Evolutionary conservation across 1,284 basidiomycete species (phyloP).

Genomic region (Cutaneotrichosporon sp.): DNA sequence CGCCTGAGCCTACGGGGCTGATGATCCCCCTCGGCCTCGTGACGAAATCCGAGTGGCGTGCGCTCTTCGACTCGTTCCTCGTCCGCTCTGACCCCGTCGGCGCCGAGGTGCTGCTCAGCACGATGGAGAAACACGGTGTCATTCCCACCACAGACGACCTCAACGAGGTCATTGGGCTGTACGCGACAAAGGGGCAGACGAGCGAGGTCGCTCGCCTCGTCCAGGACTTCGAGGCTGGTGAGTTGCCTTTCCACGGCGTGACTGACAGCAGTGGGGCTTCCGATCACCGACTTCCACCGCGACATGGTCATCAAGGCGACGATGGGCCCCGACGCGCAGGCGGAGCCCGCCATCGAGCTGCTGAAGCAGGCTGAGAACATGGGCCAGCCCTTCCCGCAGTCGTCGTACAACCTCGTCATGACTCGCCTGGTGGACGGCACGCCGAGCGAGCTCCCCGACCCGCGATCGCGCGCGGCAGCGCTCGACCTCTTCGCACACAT

Average conservation of each 20-base stretch:
- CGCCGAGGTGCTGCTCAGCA: conserved; percentile 22
- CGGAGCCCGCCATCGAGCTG: conserved; percentile 43
- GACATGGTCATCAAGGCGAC: conserved; percentile 35
- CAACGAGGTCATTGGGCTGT: conserved; percentile 24
- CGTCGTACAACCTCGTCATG: conserved; percentile 51
- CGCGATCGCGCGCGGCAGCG: conserved; percentile 62
- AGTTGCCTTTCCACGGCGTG: background rate
- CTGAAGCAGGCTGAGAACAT: conserved; percentile 47
- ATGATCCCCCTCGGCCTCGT: conserved; percentile 40
- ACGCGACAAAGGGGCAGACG: conserved; percentile 29
- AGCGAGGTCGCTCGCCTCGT: conserved; percentile 29
- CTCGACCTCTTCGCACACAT: conserved; percentile 96
- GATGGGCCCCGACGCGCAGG: conserved; percentile 26
- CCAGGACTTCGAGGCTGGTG: conserved; percentile 27
- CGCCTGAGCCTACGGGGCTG: conserved; percentile 5
- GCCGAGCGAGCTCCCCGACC: conserved; percentile 23
- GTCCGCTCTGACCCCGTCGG: conserved; percentile 15
- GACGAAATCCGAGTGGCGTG: conserved; percentile 39
- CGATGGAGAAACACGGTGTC: conserved; percentile 27
- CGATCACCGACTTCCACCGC: conserved; percentile 28
- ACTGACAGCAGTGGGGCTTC: conserved; percentile 26
- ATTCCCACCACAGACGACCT: conserved; percentile 16
- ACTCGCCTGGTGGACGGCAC: conserved; percentile 39
- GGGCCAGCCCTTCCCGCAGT: conserved; percentile 49
- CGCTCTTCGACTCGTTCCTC: conserved; percentile 39